Conservation (phyloP, 2,329 filamentous ascomycete species). For the Aspergillus ibericus region DNA sequence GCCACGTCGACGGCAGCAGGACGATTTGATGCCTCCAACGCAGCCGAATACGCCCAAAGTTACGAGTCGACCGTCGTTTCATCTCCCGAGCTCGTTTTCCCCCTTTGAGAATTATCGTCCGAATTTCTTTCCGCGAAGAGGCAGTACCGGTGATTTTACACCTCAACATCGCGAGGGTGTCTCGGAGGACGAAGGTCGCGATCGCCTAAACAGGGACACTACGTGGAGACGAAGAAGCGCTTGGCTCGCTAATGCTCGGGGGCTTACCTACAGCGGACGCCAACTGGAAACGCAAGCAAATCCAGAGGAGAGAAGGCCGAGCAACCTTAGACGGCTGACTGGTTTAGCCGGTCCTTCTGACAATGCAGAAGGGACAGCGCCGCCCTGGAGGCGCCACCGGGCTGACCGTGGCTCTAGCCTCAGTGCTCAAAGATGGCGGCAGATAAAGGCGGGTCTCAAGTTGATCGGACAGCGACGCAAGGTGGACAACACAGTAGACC, state of each 20-base stretch:
- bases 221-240: slow-evolving; percentile 62
- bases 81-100: slow-evolving; percentile 49
- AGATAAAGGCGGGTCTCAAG: slow-evolving; percentile 86
- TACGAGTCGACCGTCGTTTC: slow-evolving; percentile 38
- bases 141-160: slow-evolving; percentile 62
- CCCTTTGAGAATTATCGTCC: slow-evolving; percentile 48
- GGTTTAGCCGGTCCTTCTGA: slow-evolving; percentile 64
- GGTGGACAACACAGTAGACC: slow-evolving; percentile 81
- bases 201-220: slow-evolving; percentile 57
- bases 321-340: slow-evolving; percentile 66
- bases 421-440: slow-evolving; percentile 80
- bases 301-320: slow-evolving; percentile 56
- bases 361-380: slow-evolving; percentile 63
- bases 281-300: slow-evolving; percentile 53
- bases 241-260: slow-evolving; percentile 52
- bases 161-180: slow-evolving; percentile 62
- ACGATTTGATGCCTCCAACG: slow-evolving; percentile 57
- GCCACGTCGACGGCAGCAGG: slow-evolving; percentile 57
- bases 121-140: slow-evolving; percentile 60
- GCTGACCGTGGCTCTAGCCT: slow-evolving; percentile 69
- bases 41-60: slow-evolving; percentile 66
- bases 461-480: slow-evolving; percentile 75
- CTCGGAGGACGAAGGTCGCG: slow-evolving; percentile 73
- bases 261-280: slow-evolving; percentile 49
- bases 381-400: slow-evolving; percentile 52